Conservation (phyloP, 2,329 filamentous ascomycete genomes). For the Colletotrichum truncatum region DNA sequence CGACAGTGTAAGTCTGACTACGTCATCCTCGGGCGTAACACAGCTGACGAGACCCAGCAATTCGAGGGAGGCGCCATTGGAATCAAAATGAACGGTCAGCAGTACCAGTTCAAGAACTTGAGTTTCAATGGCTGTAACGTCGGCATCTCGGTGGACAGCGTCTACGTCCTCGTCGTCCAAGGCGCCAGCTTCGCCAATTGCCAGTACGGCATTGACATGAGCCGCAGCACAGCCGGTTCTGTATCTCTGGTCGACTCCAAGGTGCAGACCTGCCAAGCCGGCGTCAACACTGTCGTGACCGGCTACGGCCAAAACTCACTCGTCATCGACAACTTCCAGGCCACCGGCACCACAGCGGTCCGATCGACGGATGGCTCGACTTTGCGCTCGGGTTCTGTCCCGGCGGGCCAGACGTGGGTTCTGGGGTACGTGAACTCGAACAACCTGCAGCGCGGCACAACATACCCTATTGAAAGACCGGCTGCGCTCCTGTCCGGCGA, state of each 20-base stretch:
- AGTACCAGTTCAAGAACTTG: slow-evolving; percentile 44
- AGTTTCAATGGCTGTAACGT: slow-evolving; percentile 40
- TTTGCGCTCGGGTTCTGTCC: slow-evolving; percentile 27
- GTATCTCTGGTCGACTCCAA: slow-evolving; percentile 41
- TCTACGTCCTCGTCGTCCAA: slow-evolving; percentile 40
- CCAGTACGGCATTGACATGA: slow-evolving; percentile 40
- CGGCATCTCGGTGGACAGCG: slow-evolving; percentile 38
- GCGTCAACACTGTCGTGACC: slow-evolving; percentile 37
- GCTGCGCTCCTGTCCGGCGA: slow-evolving; percentile 39
- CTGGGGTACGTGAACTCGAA: slow-evolving; percentile 36
- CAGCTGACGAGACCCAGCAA: slow-evolving; percentile 19
- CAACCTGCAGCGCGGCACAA: slow-evolving; percentile 40
- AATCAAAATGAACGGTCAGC: slow-evolving; percentile 41
- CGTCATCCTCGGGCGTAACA: not conserved
- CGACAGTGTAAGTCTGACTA: slow-evolving; percentile 32
- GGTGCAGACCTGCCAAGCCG: slow-evolving; percentile 34
- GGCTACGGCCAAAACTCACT: slow-evolving; percentile 38
- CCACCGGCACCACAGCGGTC: slow-evolving; percentile 34
- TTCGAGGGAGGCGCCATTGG: slow-evolving; percentile 44
- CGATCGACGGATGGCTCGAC: slow-evolving; percentile 31
- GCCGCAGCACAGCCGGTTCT: slow-evolving; percentile 35
- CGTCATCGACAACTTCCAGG: slow-evolving; percentile 39
- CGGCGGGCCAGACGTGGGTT: slow-evolving; percentile 37
- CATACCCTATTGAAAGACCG: slow-evolving; percentile 41
- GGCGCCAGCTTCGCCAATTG: slow-evolving; percentile 39